Evolutionary conservation across 1,139 yeast genomes (phyloP).

Genomic region (Oligophagozyma castellii): DNA sequence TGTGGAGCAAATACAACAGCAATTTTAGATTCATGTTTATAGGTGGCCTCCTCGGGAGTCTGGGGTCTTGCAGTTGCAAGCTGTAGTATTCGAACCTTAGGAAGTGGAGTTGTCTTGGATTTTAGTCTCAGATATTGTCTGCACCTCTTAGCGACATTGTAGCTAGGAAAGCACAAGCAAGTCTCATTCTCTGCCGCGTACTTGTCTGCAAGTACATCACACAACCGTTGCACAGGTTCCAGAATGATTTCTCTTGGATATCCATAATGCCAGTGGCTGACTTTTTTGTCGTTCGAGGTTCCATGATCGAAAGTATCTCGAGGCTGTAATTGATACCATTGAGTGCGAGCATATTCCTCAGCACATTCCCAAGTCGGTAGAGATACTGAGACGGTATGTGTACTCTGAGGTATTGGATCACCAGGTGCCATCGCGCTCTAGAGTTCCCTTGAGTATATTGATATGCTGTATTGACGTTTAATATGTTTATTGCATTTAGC

Average conservation of each 20-base stretch:
- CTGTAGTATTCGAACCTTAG: constrained; percentile 56
- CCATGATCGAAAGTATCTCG: too few relatives aligned
- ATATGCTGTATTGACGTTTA: too few relatives aligned
- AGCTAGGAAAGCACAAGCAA: constrained; percentile 60
- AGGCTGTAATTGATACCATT: too few relatives aligned
- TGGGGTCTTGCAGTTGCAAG: constrained; percentile 60
- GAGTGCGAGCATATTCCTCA: constrained; percentile 86
- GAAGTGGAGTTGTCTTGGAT: background rate
- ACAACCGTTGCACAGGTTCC: constrained; percentile 48
- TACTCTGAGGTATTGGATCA: too few relatives aligned
- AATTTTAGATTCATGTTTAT: constrained; percentile 49
- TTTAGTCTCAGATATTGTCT: constrained; percentile 50
- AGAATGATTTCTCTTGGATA: constrained; percentile 86
- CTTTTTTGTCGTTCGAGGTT: constrained; percentile 5
- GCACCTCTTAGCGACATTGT: constrained; percentile 70
- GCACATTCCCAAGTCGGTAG: constrained; percentile 86
- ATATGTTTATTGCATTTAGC: too few relatives aligned
- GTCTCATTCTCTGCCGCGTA: constrained; percentile 63
- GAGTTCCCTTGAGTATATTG: too few relatives aligned
- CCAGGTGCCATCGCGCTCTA: too few relatives aligned
- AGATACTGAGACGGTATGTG: background rate
- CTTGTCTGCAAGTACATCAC: constrained; percentile 32
- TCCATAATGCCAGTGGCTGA: constrained; percentile 28
- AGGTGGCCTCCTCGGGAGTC: constrained; percentile 42
- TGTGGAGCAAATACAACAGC: constrained; percentile 59